A percentile compares a stretch with the other conserved stretches of the same genome.
Evolutionary conservation across 2,329 filamentous ascomycete genomes (phyloP).

Genomic region (Talaromyces marneffei): DNA sequence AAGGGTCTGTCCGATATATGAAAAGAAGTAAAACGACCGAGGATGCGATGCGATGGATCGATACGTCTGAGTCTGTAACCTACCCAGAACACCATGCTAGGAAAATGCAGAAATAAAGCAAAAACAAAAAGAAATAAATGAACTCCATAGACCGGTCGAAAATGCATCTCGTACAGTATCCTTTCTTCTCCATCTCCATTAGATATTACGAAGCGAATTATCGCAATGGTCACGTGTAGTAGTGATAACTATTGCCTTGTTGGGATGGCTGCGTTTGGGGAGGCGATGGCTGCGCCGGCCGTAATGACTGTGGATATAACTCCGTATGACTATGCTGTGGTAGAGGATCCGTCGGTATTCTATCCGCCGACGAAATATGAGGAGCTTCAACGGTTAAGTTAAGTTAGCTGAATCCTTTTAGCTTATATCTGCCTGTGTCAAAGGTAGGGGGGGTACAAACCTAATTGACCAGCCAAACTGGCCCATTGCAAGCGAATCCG

Average conservation of each 20-base stretch:
- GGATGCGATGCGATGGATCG: neutral
- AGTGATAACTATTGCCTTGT: neutral
- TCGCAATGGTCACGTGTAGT: neutral
- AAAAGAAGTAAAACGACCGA: neutral
- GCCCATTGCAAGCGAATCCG: constrained; percentile 21
- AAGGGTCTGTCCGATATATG: neutral
- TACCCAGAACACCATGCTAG: constrained; percentile 1
- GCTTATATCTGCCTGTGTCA: neutral
- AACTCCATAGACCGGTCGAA: neutral
- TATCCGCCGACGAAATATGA: neutral
- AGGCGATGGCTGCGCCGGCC: neutral
- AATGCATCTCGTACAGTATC: neutral
- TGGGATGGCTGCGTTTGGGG: neutral
- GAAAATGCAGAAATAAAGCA: neutral
- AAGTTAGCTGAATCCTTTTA: neutral
- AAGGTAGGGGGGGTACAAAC: neutral
- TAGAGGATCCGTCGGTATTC: neutral
- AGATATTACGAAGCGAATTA: neutral
- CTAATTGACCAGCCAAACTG: constrained; percentile 21
- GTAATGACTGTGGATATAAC: neutral
- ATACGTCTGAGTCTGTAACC: neutral
- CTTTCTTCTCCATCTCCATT: no score
- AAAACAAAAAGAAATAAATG: neutral
- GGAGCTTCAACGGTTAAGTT: neutral
- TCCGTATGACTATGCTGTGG: neutral